A percentile compares a stretch with the other conserved stretches of the same genome.
phyloP scores from a whole-genome alignment of 805 yeast species.

The Cyberlindnera galapagoensis region DNA sequence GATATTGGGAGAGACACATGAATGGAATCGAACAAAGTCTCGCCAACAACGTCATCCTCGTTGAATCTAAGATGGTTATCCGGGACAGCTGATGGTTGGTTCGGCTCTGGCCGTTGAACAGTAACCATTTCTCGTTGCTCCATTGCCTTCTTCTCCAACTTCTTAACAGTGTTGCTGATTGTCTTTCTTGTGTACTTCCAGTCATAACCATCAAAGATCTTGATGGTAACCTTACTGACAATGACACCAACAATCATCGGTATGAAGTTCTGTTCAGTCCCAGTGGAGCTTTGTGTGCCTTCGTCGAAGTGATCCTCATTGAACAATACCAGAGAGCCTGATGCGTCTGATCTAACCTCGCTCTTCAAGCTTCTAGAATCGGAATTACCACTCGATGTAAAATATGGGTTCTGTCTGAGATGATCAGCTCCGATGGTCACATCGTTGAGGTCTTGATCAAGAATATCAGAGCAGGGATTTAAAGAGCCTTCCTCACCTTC shows the following conservation, averaged over 20 bases:
- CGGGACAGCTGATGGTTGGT: slow-evolving; percentile 3
- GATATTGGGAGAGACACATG: slow-evolving; percentile 54
- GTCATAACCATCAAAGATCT: slow-evolving; percentile 85
- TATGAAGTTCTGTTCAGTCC: slow-evolving; percentile 2
- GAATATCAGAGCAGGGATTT: slow-evolving; percentile 21
- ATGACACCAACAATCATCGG: slow-evolving; percentile 24
- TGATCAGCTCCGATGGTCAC: slow-evolving; percentile 16
- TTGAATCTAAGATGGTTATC: too few species aligned
- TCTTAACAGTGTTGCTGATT: slow-evolving; percentile 57
- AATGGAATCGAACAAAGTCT: slow-evolving; percentile 72
- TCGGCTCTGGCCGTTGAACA: slow-evolving; percentile 4
- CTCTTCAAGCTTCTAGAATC: slow-evolving; percentile 1
- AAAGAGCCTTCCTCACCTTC: slow-evolving; percentile 1
- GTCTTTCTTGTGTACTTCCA: slow-evolving; percentile 74
- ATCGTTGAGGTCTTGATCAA: slow-evolving; percentile 26
- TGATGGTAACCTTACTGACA: slow-evolving; percentile 34
- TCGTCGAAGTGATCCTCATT: slow-evolving; percentile 22
- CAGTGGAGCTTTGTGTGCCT: neutral
- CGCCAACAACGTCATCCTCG: slow-evolving; percentile 41
- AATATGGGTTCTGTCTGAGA: slow-evolving; percentile 15
- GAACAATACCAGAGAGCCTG: slow-evolving; percentile 19
- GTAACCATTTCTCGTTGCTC: slow-evolving; percentile 12
- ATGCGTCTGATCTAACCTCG: slow-evolving; percentile 10
- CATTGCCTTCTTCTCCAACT: slow-evolving; percentile 46
- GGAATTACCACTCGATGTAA: slow-evolving; percentile 1